Evolutionary conservation across 2,329 filamentous ascomycete species (phyloP).

Genomic region (Onygena corvina): DNA sequence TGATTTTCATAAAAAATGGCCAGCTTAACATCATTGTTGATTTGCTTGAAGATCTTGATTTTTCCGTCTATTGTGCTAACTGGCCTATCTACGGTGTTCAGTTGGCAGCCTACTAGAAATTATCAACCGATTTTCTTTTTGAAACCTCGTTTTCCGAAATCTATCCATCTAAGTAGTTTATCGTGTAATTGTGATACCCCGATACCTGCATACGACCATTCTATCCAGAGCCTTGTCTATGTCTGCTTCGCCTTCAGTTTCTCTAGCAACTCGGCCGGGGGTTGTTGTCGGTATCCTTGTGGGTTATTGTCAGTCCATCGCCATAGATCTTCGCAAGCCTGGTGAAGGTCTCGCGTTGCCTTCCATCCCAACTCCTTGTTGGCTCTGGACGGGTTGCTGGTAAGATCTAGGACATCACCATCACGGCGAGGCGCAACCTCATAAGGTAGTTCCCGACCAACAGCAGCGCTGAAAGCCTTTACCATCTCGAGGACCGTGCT

Average conservation of each 20-base stretch:
- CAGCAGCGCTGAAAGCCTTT: slow-evolving; percentile 78
- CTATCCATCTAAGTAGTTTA: too few relatives aligned
- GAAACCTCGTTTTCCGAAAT: too few relatives aligned
- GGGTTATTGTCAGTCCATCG: slow-evolving; percentile 96
- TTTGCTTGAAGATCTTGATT: too few relatives aligned
- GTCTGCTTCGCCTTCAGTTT: slow-evolving; percentile 11
- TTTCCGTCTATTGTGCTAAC: too few relatives aligned
- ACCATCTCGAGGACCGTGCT: slow-evolving; percentile 97
- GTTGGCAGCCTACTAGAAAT: too few relatives aligned
- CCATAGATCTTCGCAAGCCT: slow-evolving; percentile 91
- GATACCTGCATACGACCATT: too few relatives aligned
- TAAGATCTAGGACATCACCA: slow-evolving; percentile 89
- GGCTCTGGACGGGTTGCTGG: slow-evolving; percentile 75
- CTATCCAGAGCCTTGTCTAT: not conserved
- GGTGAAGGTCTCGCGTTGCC: slow-evolving; percentile 77
- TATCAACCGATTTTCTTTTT: too few relatives aligned
- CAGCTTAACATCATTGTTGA: too few relatives aligned
- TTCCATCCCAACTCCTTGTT: slow-evolving; percentile 88
- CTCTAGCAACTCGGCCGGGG: slow-evolving; percentile 69
- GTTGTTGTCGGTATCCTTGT: slow-evolving; percentile 81
- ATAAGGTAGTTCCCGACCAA: slow-evolving; percentile 76
- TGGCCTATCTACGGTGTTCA: too few relatives aligned
- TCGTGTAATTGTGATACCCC: too few relatives aligned
- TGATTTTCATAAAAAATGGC: not conserved
- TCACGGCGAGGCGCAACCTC: slow-evolving; percentile 69